Base-by-base conservation (phyloP, 192 early-diverging fungal genomes). In the Rhizophagus clarus region DNA sequence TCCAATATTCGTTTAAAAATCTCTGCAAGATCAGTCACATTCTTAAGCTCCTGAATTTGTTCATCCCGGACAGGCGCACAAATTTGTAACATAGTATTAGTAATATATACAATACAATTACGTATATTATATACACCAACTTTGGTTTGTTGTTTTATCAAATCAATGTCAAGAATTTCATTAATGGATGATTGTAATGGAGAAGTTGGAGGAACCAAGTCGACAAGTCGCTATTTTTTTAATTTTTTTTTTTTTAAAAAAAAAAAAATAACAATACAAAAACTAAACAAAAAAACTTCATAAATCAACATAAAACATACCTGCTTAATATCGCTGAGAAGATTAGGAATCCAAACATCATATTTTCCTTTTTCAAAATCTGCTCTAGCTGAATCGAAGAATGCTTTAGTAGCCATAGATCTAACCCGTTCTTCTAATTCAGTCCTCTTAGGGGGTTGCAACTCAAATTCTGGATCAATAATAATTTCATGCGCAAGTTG, bases 51-150 rank as follows among this genome's bases (percentile, higher is more conserved):
- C 34, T 87, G 82, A 62, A 86, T 77, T 40, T 79, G 49, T 11
- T 84, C 75, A 80, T 96, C 95, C 2, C 95, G 89, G 10, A 93
- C 84, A 15, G 95, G 95, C 0, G 95, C 95, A 71, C 93, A 95
- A 14, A 96, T 85, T 76, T 91, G 80, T 10, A 82, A 71, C 93
- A 97, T 95, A 29, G 87, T 86, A 31, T 74, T 74, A 2, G 89
- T 47, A 10, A 95, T 84, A 69, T 84, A 88, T 20, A 77, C 24
- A 5, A 94, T 66, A 15, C 84, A 81, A 1, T 61, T 76, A 20
- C 82, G 51, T 4, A 93, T 77, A 76, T 95, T 88, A 74, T 92
- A 91, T 22, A 84, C 84, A 17, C 86, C 79, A 22, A 85, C 82
- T 24, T 87, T 83, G 10, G 91, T 84, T 79, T 96, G 91, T 72